Evolutionary conservation across 352 stramenopile species (phyloP).

Genomic region (Phytophthora cajani): DNA sequence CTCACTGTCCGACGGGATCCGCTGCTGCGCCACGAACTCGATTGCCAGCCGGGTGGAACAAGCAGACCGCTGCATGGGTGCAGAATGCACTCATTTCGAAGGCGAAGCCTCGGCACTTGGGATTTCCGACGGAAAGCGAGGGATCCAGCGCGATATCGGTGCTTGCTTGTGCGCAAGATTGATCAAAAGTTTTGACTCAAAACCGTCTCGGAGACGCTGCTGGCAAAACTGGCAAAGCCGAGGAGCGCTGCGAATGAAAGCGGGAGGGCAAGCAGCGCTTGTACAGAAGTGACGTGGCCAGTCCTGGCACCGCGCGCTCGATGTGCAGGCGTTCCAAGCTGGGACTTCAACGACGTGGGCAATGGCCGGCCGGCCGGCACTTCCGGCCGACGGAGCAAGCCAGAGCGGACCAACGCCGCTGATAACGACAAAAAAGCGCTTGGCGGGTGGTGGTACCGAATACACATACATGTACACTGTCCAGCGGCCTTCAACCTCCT

Average conservation of each 20-base stretch:
- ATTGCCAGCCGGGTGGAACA: conserved; percentile 10
- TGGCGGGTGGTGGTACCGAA: conserved; percentile 18
- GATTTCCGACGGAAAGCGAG: too few relatives aligned
- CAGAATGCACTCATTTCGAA: not conserved
- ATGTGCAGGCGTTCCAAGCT: conserved; percentile 14
- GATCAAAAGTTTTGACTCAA: not conserved
- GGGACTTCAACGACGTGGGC: too few relatives aligned
- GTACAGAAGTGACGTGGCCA: conserved; percentile 13
- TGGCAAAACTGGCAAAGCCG: conserved; percentile 8
- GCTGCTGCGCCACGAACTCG: not conserved
- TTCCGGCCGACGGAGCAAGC: conserved; percentile 4
- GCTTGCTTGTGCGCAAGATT: not conserved
- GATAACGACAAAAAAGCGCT: conserved; percentile 29
- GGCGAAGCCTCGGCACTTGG: too few relatives aligned
- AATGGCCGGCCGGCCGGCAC: too few relatives aligned
- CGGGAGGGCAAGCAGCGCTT: not conserved
- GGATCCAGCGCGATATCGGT: too few relatives aligned
- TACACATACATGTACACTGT: not conserved
- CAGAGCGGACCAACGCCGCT: conserved; percentile 28
- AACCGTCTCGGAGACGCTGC: not conserved
- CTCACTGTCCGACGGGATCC: too few relatives aligned
- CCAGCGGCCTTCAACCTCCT: not conserved
- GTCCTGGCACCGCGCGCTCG: conserved; percentile 14
- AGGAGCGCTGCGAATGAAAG: conserved; percentile 14
- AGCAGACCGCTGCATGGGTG: conserved; percentile 4